Conservation (phyloP, 805 yeast genomes). For the Lipomyces oligophaga region DNA sequence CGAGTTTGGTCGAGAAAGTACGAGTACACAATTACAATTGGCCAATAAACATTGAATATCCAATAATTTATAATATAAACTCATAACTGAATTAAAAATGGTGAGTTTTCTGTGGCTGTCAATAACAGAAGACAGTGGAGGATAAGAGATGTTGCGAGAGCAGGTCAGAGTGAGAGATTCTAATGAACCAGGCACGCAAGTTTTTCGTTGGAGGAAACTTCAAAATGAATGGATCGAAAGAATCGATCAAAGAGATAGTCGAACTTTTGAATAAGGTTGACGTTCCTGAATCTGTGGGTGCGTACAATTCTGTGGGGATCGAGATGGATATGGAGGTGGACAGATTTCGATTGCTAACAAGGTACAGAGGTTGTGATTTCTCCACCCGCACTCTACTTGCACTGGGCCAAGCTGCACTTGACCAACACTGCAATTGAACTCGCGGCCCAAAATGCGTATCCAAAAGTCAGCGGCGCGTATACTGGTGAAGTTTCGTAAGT, state of each 20-base stretch:
- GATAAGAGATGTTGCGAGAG: no score
- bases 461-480: conserved; percentile 90
- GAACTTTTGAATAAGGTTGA: conserved; percentile 75
- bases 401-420: conserved; percentile 66
- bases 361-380: conserved; percentile 73
- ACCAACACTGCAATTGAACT: conserved; percentile 66
- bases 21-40: no score
- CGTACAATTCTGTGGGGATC: background rate
- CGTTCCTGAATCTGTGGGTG: conserved; percentile 65
- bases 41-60: no score
- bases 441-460: conserved; percentile 88
- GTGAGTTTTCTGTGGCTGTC: no score
- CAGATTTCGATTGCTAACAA: background rate
- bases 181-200: conserved; percentile 65
- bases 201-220: conserved; percentile 99
- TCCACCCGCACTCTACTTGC: conserved; percentile 92
- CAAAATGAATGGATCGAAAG: conserved; percentile 94
- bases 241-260: conserved; percentile 77
- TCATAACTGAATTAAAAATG: no score
- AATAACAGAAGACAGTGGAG: no score
- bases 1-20: no score
- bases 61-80: no score
- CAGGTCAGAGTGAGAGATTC: no score
- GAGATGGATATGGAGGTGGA: background rate
- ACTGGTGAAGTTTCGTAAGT: conserved; percentile 83